Base-by-base conservation (phyloP, 805 yeast genomes). In the Jamesozyma jinghongensis region DNA sequence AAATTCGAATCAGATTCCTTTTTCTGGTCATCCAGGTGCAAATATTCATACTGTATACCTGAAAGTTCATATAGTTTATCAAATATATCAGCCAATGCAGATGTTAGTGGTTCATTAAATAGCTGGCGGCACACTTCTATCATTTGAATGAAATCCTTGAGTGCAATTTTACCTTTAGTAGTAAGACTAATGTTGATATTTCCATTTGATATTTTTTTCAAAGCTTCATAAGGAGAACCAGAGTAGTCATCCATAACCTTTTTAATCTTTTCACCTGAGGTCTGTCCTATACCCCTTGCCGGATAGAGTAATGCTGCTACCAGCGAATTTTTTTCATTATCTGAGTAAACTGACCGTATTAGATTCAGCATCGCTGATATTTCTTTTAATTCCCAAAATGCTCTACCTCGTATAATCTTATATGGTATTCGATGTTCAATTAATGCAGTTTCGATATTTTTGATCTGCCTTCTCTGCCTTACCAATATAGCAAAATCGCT, bases 331-430 rank as follows among this genome's bases (percentile, higher is more conserved):
- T 71, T 63, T 54, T 86, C 95, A 39, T 62, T 57, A 19, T 70
- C 74, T 20, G 79, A 72, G 4, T 74, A 68, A 4, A 84, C 65
- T 1, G 80, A 75, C 26, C 86, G 69, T 20, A 90, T 54, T 48
- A 79, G 77, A 52, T 81, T 83, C 33, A 86, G 45, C 42, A 84
- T 68, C 0, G 74, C 61, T 18, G 68, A 66, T 13, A 85, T 78
- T 52, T 85, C 95, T 41, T 73, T 74, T 32, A 81, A 60, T 32
- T 82, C 85, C 90, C 94, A 85, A 52, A 86, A 84, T 1, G 86
- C 79, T 34, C 68, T 68, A 0, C 96, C 96, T 39, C 80, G 79
- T 0, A 82, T 68, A 43, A 87, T 71, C 7, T 63, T 61, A 51
- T 84, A 83, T 0, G 92, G 87, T 2, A 87, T 70, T 3, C 72